These are phyloP conservation scores for Nannochloropsis oceanica DNA, from an alignment of 108 stramenopile genomes.

Conservation along the genomic window DNA sequence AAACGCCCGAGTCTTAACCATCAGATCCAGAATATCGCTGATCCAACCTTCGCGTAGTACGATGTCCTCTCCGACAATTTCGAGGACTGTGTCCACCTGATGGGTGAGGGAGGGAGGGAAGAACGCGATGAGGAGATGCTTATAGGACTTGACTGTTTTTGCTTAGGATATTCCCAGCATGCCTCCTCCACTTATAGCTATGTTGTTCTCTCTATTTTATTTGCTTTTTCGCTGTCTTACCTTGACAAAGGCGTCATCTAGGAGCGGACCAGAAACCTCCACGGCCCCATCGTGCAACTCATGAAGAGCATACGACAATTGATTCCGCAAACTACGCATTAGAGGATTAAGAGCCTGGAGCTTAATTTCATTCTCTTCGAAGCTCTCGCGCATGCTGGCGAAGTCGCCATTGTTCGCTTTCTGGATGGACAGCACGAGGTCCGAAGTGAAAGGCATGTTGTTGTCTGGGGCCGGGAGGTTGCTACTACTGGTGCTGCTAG, in stretches of 20 bases:
- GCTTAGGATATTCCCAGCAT: neutral
- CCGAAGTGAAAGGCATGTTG: neutral
- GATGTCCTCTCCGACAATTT: no score
- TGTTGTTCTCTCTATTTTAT: neutral
- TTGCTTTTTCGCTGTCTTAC: neutral
- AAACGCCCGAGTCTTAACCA: no score
- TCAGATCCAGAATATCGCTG: no score
- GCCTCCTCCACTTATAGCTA: neutral
- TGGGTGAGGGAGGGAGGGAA: no score
- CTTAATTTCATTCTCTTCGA: neutral
- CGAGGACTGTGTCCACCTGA: no score
- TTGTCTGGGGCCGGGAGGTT: neutral
- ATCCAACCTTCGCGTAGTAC: no score
- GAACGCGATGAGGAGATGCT: no score
- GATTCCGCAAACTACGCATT: neutral
- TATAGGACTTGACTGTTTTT: no score
- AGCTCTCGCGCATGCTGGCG: neutral
- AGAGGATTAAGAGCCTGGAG: neutral
- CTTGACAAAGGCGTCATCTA: neutral
- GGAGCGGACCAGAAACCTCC: neutral
- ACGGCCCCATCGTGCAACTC: neutral
- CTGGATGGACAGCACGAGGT: neutral
- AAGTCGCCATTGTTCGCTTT: neutral
- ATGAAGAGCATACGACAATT: neutral
- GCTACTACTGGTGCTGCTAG: neutral